Conservation (phyloP, 163 green algal species). For the Scenedesmus sp. region DNA sequence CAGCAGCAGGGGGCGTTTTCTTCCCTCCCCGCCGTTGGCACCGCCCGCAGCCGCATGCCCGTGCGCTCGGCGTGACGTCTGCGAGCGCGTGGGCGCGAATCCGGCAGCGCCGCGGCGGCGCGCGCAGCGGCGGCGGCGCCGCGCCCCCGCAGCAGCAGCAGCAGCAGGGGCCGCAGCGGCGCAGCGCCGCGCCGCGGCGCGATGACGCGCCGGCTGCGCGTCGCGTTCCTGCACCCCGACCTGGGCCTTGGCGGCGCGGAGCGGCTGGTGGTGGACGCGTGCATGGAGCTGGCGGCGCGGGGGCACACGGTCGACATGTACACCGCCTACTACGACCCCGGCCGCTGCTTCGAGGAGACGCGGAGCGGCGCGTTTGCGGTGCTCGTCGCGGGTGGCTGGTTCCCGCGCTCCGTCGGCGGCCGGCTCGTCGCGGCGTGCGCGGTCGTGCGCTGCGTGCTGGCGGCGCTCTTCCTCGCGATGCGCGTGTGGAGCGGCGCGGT, state of each 20-base stretch:
- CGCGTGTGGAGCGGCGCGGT: conserved; percentile 51
- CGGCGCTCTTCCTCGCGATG: conserved; percentile 76
- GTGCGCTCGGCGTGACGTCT: too few relatives aligned
- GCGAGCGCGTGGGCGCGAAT: too few relatives aligned
- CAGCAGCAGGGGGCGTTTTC: too few relatives aligned
- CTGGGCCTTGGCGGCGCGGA: conserved; percentile 94
- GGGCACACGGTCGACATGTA: conserved; percentile 92
- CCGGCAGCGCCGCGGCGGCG: too few relatives aligned
- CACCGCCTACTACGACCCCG: conserved; percentile 89
- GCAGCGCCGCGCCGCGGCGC: not conserved
- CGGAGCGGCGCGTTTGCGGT: conserved; percentile 82
- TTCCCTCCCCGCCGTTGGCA: too few relatives aligned
- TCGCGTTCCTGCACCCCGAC: conserved; percentile 94
- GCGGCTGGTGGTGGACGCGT: conserved; percentile 96
- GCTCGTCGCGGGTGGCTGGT: conserved; percentile 83
- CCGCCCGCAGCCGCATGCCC: too few relatives aligned
- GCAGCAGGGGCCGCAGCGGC: not conserved
- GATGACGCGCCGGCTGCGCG: conserved; percentile 45
- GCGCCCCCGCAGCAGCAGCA: not conserved
- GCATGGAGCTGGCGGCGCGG: conserved; percentile 72
- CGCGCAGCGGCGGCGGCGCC: not conserved
- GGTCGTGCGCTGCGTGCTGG: conserved; percentile 75
- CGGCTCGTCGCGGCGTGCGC: conserved; percentile 80
- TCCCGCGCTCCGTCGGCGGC: conserved; percentile 82
- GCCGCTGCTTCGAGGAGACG: conserved; percentile 94